Conservation (phyloP, 2,329 filamentous ascomycete genomes). For the Colletotrichum magnum region DNA sequence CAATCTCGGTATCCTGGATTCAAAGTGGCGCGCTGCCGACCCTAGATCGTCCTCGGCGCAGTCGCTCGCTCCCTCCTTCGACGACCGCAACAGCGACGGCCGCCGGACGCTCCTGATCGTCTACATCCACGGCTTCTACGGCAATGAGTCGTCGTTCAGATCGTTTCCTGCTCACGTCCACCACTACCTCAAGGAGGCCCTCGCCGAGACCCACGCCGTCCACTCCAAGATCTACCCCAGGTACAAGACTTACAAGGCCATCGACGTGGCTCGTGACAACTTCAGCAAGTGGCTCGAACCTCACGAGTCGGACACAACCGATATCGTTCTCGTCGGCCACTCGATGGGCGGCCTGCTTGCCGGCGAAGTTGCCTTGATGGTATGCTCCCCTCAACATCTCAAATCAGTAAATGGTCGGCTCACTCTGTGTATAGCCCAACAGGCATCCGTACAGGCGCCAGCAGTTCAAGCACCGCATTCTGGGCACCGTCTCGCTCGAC, state of each 20-base stretch:
- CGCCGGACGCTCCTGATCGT: conserved; percentile 78
- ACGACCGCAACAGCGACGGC: conserved; percentile 42
- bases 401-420: conserved; percentile 8
- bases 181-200: conserved; percentile 74
- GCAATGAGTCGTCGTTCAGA: conserved; percentile 87
- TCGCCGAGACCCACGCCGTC: conserved; percentile 82
- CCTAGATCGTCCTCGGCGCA: conserved; percentile 63
- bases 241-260: conserved; percentile 81
- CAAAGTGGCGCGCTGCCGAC: conserved; percentile 50
- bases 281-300: conserved; percentile 87
- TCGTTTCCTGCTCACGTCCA: conserved; percentile 93
- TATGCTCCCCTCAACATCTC: conserved; percentile 45
- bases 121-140: conserved; percentile 93
- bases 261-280: conserved; percentile 82
- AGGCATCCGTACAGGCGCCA: conserved; percentile 49
- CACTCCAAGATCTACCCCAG: conserved; percentile 90
- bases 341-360: conserved; percentile 90
- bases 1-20: conserved; percentile 20
- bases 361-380: conserved; percentile 82
- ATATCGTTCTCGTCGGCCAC: conserved; percentile 87
- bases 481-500: conserved; percentile 87
- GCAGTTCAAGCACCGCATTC: conserved; percentile 78
- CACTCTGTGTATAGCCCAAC: conserved; percentile 49
- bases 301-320: conserved; percentile 80
- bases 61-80: conserved; percentile 50